phyloP scores from a whole-genome alignment of 2,329 filamentous ascomycete genomes.

The Beauveria medogensis region DNA sequence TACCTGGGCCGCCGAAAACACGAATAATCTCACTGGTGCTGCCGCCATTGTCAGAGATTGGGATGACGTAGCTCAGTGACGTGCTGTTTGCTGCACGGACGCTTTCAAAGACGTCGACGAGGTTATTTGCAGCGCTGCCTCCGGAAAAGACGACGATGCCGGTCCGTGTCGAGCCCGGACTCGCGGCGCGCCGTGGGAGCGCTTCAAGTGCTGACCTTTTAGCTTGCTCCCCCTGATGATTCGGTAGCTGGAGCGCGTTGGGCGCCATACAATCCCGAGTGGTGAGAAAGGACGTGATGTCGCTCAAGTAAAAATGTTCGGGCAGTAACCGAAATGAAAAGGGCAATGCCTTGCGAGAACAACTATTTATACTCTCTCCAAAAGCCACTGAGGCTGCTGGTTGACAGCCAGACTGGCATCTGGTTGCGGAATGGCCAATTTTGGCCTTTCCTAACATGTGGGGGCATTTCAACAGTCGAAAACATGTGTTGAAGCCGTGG shows the following conservation, averaged over 20 bases:
- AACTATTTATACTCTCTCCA: background rate
- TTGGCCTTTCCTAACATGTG: slow-evolving; percentile 2
- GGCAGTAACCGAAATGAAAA: too few relatives aligned
- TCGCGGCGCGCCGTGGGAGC: slow-evolving; percentile 1
- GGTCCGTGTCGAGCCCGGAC: slow-evolving; percentile 1
- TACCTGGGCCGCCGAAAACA: slow-evolving; percentile 88
- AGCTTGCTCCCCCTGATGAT: background rate
- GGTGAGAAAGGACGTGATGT: background rate
- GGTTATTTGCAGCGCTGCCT: slow-evolving; percentile 86
- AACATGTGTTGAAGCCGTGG: background rate
- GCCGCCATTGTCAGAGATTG: slow-evolving; percentile 92
- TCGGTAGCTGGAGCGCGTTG: background rate
- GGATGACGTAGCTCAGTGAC: slow-evolving; percentile 76
- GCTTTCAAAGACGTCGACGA: slow-evolving; percentile 80
- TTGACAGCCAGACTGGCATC: background rate
- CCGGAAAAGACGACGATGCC: slow-evolving; percentile 79
- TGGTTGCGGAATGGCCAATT: background rate
- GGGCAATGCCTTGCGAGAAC: too few relatives aligned
- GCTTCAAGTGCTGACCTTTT: background rate
- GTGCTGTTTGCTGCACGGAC: slow-evolving; percentile 58
- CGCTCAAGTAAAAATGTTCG: background rate
- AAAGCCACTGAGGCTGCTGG: background rate
- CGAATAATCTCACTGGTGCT: slow-evolving; percentile 89
- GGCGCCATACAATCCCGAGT: background rate
- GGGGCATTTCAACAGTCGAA: background rate